Conservation (phyloP, 441 rosid species). For the Populus hybrid region DNA sequence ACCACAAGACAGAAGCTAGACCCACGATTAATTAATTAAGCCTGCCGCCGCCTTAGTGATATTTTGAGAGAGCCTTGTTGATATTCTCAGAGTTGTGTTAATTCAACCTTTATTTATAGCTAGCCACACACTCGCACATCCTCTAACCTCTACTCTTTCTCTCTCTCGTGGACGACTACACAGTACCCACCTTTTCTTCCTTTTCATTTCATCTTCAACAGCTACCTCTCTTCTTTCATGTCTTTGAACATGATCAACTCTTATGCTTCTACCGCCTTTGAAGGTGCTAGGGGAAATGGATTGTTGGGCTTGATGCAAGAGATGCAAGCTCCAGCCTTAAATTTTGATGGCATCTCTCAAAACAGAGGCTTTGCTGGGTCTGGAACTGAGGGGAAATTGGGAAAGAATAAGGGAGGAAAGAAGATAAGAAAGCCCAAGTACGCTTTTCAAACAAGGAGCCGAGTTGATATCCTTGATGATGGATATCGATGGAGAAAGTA, state of each 20-base stretch:
- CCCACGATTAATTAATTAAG: too few species aligned
- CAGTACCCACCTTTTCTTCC: background rate
- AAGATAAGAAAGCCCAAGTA: slow-evolving; percentile 24
- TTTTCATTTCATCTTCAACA: background rate
- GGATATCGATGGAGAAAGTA: slow-evolving; percentile 55
- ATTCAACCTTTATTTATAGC: too few species aligned
- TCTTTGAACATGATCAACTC: background rate
- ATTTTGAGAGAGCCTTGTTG: background rate
- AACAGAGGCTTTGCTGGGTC: background rate
- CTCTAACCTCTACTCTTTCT: background rate
- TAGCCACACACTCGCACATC: too few species aligned
- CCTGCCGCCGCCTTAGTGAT: background rate
- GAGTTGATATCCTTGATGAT: slow-evolving; percentile 52
- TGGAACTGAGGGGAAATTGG: background rate
- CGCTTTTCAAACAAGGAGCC: slow-evolving; percentile 61
- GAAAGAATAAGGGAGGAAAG: too few species aligned
- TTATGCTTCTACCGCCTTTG: background rate
- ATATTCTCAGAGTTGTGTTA: background rate
- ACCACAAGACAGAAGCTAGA: too few species aligned
- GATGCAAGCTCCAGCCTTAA: background rate
- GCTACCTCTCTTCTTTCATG: background rate
- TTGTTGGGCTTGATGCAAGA: background rate
- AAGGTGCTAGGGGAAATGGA: background rate
- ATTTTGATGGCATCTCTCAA: background rate
- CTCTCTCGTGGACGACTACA: background rate